Base-by-base conservation (phyloP, 2,329 filamentous ascomycete species). In the Metarhizium album region DNA sequence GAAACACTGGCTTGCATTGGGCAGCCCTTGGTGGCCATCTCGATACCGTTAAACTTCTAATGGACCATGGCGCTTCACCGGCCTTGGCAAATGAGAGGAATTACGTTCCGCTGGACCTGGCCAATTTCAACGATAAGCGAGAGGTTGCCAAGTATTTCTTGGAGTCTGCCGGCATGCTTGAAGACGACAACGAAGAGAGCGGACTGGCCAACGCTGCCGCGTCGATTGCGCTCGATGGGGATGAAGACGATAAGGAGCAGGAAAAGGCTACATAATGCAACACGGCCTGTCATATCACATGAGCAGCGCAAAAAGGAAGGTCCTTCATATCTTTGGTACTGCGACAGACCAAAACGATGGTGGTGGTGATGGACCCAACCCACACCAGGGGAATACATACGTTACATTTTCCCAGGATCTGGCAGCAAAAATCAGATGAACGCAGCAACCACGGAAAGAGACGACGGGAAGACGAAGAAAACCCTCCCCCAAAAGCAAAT, bases 1-100 rank as follows among this genome's bases (percentile, higher is more conserved):
- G 90, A 43, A 97, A 96, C 71, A 96, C 91, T 1, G 80, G 89
- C 0, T 74, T 98, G 52, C 93, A 98, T 70, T 97, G 90, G 90
- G 91, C 91, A 0, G 87, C 89, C 0, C 72, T 96, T 50, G 93
- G 94, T 50, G 90, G 90, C 1, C 90, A 96, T 61, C 72, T 97
- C 3, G 79, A 84, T 5, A 80, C 83, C 3, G 88, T 95, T 6
- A 87, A 90, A 71, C 70, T 82, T 1, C 76, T 98, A 13, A 74
- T 95, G 2, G 81, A 83, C 43, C 74, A 81, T 2, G 90, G 89
- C 2, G 90, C 90, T 1, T 84, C 89, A 52, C 83, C 90, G 4
- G 82, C 82, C 11, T 71, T 89, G 31, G 83, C 83, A 62, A 97
- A 97, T 64, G 80, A 84, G 62, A 86, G 86, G 46, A 90, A 94